A percentile compares a stretch with the other conserved stretches of the same genome.
These are phyloP conservation scores for peach (Prunus persica) DNA, from an alignment of 306 rosid species.

Conservation along the genomic window Prunus_persica_NCBIv2 NC_034009.1:23939501-23940000, in stretches of 20 bases:
- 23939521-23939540: constrained; percentile 97
- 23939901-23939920: neutral
- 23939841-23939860: constrained; percentile 8
- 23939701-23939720: constrained; percentile 68
- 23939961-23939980: neutral
- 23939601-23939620: constrained; percentile 17
- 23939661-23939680: constrained; percentile 8
- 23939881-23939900: constrained; percentile 1
- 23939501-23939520: constrained; percentile 27
- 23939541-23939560: constrained; percentile 98
- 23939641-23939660: constrained; percentile 4
- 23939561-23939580: constrained; percentile 94
- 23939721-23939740: constrained; percentile 73
- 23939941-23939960: too few relatives aligned
- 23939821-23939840: neutral
- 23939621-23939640: neutral
- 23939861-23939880: neutral
- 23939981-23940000: neutral
- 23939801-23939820: constrained; percentile 75
- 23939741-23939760: constrained; percentile 78
- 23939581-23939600: constrained; percentile 84
- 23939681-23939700: constrained; percentile 93
- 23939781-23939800: constrained; percentile 70
- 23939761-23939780: constrained; percentile 83
- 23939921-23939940: neutral